phyloP scores from a whole-genome alignment of 1,284 basidiomycete genomes.

The Ustilago tritici region DNA sequence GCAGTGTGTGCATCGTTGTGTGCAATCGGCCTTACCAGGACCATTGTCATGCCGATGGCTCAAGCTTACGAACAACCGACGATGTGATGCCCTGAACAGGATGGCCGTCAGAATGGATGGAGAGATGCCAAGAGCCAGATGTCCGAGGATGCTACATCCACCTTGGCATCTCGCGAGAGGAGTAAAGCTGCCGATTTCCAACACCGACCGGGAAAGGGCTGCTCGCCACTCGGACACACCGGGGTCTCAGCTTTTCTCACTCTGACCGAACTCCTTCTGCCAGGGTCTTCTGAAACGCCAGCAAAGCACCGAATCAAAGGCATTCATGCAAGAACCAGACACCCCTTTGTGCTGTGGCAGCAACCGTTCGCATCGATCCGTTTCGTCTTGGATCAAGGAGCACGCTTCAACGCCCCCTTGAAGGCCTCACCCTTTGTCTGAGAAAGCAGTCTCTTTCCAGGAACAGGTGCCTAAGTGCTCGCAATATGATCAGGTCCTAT shows the following conservation, averaged over 20 bases:
- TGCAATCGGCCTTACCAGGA: neutral
- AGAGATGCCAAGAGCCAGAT: neutral
- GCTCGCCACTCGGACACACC: constrained; percentile 10
- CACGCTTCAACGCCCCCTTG: neutral
- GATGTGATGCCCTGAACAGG: neutral
- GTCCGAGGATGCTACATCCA: neutral
- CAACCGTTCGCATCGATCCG: neutral
- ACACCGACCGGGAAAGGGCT: neutral
- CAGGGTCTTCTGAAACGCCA: constrained; percentile 7
- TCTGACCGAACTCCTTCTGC: neutral
- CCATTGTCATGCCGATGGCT: neutral
- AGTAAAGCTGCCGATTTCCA: neutral
- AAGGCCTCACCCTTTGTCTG: neutral
- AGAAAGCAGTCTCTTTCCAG: neutral
- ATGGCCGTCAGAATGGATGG: neutral
- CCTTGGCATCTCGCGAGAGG: constrained; percentile 1
- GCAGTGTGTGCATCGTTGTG: neutral
- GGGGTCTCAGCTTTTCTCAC: constrained; percentile 6
- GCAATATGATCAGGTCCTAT: neutral
- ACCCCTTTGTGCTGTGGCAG: neutral
- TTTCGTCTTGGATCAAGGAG: neutral
- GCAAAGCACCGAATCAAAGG: neutral
- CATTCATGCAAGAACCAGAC: neutral
- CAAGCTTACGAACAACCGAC: neutral
- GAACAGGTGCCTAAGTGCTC: neutral